These are phyloP conservation scores for Solanum hybrid DNA, from an alignment of 305 asterid genomes.

Conservation along the genomic window DNA sequence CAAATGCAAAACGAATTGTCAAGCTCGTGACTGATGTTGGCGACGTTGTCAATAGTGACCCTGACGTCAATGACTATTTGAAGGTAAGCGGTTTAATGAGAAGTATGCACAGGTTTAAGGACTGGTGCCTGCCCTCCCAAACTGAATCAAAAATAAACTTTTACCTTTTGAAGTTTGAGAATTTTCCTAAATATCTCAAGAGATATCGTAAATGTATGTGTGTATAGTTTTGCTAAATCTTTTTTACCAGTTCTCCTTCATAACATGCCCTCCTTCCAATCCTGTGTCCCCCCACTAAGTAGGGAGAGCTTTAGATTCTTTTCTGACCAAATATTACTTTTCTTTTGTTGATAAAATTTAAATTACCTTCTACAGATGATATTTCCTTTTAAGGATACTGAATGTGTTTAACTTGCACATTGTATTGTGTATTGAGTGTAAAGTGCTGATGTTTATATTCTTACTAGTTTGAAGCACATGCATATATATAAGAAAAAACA, in stretches of 20 bases:
- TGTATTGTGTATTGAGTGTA: neutral
- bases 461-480: neutral
- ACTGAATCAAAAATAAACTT: neutral
- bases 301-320: neutral
- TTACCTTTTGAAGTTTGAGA: neutral
- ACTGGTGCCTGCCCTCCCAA: neutral
- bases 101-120: neutral
- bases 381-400: neutral
- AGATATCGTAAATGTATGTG: neutral
- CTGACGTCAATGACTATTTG: constrained; percentile 74
- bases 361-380: neutral
- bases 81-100: constrained; percentile 39
- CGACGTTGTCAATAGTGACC: constrained; percentile 83
- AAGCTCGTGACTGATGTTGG: constrained; percentile 98
- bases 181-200: neutral
- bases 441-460: neutral
- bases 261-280: neutral
- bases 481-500: neutral
- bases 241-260: neutral
- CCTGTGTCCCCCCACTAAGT: neutral
- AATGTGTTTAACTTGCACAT: neutral
- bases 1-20: constrained; percentile 94
- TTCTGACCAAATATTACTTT: neutral
- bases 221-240: neutral
- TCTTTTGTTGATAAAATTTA: neutral